Base-by-base conservation (phyloP, 1,139 yeast genomes). In the Candida tropicalis region DNA sequence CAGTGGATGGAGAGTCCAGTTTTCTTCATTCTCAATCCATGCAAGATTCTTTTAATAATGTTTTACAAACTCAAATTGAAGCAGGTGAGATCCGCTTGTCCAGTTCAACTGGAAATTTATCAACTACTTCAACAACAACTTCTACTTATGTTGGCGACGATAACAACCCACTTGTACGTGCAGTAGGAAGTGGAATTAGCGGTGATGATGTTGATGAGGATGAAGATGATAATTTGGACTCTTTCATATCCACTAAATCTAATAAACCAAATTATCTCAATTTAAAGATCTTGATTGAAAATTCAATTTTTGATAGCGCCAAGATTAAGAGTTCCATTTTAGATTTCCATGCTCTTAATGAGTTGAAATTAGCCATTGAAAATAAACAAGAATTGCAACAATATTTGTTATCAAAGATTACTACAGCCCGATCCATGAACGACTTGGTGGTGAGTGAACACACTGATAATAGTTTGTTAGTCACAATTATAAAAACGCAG, bases 211-310 rank as follows among this genome's bases (percentile, higher is more conserved):
- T 48, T 20, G 59, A 55, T 15, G 53, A 49, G 9, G 45, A 56
- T 5, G 53, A 48, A 9, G 50, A 44, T 9, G 43, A 44, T 12
- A 48, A 50, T 22, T 41, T 56, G 31, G 65, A 60, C 22, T 47
- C 55, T 6, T 55, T 58, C 32, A 48, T 58, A 17, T 45, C 43
- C 42, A 45, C 46, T 6, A 47, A 44, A 29, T 50, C 58, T 36
- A 49, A 49, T 36, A 41, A 59, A 29, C 61, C 65, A 11, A 66
- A 66, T 43, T 71, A 70, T 55, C 58, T 73, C 36, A 72, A 73
- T 53, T 58, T 73, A 50, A 66, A 67, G 51, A 67, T 73, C 2
- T 60, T 73, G 43, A 71, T 73, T 42, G 79, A 73, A 53, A 72
- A 72, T 50, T 65, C 75, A 5, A 67, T 71, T 9, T 69, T 73